A percentile compares a stretch with the other conserved stretches of the same genome.
Conservation (phyloP, 2,329 filamentous ascomycete species). For the Podosphaera xanthii region DNA sequence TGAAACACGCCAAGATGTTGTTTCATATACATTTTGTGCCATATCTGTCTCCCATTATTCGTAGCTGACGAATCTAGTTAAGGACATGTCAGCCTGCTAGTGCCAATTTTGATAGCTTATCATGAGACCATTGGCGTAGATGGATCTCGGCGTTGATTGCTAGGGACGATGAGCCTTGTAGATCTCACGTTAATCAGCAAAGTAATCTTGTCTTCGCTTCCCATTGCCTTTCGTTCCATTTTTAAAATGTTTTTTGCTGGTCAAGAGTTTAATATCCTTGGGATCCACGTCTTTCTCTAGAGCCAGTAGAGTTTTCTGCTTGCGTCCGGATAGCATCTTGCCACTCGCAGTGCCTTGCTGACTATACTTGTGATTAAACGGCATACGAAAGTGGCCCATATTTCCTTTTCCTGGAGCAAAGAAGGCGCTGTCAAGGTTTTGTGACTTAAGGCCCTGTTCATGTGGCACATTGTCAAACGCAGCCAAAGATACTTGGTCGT, state of each 20-base stretch:
- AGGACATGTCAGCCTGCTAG: no score
- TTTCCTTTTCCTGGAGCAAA: conserved; percentile 44
- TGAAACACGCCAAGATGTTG: no score
- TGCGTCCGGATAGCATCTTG: conserved; percentile 61
- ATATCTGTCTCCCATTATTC: no score
- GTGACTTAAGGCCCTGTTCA: conserved; percentile 47
- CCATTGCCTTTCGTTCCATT: conserved; percentile 39
- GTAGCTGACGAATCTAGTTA: no score
- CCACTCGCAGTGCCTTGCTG: conserved; percentile 44
- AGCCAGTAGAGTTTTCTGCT: conserved; percentile 58
- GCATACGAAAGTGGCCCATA: conserved; percentile 46
- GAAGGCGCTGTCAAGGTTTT: conserved; percentile 68
- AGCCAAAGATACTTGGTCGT: conserved; percentile 19
- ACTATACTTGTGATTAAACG: conserved; percentile 77
- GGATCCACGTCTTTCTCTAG: conserved; percentile 69
- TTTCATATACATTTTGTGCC: no score
- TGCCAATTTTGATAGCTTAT: no score
- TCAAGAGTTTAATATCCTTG: conserved; percentile 41
- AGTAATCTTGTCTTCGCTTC: conserved; percentile 18
- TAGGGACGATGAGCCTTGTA: no score
- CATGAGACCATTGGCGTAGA: no score
- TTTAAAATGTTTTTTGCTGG: conserved; percentile 87
- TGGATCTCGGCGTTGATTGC: no score
- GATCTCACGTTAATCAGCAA: conserved; percentile 10
- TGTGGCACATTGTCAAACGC: conserved; percentile 28